Evolutionary conservation across 2,329 filamentous ascomycete species (phyloP).

Genomic region (Lizonia empirigonia): DNA sequence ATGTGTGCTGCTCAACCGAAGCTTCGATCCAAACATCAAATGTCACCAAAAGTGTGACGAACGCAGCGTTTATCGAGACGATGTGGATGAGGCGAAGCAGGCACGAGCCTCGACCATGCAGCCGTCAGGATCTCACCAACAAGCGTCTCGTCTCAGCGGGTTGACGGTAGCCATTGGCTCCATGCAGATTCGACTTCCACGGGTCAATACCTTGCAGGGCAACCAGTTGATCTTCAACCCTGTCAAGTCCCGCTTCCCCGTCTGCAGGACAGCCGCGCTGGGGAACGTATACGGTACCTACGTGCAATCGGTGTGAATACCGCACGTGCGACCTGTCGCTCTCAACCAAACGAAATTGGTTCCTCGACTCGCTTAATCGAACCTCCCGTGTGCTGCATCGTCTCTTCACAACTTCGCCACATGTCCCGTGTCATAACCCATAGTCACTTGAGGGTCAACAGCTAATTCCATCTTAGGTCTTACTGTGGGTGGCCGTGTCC

Average conservation of each 20-base stretch:
- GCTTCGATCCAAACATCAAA: neutral
- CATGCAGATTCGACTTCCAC: neutral
- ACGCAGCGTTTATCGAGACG: neutral
- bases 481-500: constrained; percentile 37
- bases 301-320: constrained; percentile 28
- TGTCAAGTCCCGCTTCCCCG: constrained; percentile 21
- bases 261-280: constrained; percentile 28
- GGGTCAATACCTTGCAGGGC: neutral
- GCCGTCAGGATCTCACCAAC: constrained; percentile 12
- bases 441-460: neutral
- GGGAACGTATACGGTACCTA: constrained; percentile 8
- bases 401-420: neutral
- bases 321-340: constrained; percentile 6
- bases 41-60: constrained; percentile 1
- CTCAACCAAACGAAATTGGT: neutral
- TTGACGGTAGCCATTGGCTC: constrained; percentile 19
- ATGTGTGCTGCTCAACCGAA: constrained; percentile 7
- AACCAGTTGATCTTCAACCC: neutral
- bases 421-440: neutral
- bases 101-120: constrained; percentile 17
- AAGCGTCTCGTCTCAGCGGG: constrained; percentile 16
- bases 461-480: constrained; percentile 33
- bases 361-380: neutral
- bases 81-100: constrained; percentile 9
- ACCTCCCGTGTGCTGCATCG: neutral